phyloP scores from a whole-genome alignment of 2,329 filamentous ascomycete genomes.

The Xylariales sp. region DNA sequence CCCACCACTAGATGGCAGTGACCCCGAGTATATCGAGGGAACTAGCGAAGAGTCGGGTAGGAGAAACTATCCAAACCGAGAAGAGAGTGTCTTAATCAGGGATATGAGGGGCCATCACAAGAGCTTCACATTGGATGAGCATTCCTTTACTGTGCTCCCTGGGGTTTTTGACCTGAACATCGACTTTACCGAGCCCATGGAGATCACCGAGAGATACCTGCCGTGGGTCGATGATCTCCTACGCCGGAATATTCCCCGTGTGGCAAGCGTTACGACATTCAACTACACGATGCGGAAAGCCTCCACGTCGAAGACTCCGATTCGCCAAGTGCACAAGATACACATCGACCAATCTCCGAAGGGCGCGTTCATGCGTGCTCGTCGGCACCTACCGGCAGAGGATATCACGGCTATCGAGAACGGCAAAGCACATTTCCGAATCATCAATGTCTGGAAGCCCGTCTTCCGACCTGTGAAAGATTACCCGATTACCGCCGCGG shows the following conservation, averaged over 20 bases:
- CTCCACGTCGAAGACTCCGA: constrained; percentile 7
- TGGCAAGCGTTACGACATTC: background rate
- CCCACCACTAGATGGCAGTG: background rate
- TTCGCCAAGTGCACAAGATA: constrained; percentile 22
- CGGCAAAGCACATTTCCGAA: constrained; percentile 19
- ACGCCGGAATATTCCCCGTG: background rate
- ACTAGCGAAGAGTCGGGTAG: background rate
- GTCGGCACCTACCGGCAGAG: constrained; percentile 5
- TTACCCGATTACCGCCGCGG: constrained; percentile 17
- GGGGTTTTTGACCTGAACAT: constrained; percentile 1
- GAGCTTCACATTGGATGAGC: constrained; percentile 18
- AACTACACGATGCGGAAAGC: constrained; percentile 18
- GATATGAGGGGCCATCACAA: constrained; percentile 21
- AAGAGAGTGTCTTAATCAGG: constrained; percentile 6
- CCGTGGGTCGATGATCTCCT: constrained; percentile 24
- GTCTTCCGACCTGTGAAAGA: constrained; percentile 5
- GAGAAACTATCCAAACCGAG: constrained; percentile 17
- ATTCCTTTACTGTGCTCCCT: constrained; percentile 23
- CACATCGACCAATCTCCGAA: constrained; percentile 25
- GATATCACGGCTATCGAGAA: constrained; percentile 13
- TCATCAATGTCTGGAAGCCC: constrained; percentile 29
- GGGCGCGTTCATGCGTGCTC: constrained; percentile 10
- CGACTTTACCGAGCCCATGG: constrained; percentile 3
- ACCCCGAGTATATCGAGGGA: constrained; percentile 22
- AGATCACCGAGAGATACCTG: constrained; percentile 10